A percentile compares a stretch with the other conserved stretches of the same genome.
phyloP scores from a whole-genome alignment of 495 filamentous ascomycete genomes.

The Neurospora sp. region DNA sequence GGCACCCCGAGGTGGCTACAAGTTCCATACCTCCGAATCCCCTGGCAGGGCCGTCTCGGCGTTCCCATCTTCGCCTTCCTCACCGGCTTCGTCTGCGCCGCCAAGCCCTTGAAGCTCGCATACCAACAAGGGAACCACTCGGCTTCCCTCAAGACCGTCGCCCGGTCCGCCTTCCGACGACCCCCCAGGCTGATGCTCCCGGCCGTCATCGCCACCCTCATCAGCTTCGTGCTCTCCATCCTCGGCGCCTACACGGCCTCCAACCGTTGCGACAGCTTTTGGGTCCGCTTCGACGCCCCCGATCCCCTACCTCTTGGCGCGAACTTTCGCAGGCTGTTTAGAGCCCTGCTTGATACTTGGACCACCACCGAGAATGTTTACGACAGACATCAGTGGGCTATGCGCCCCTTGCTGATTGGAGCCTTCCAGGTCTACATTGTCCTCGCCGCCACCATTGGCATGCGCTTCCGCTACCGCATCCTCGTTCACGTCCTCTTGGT shows the following conservation, averaged over 20 bases:
- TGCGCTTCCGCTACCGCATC: conserved; percentile 47
- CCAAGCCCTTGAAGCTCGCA: conserved; percentile 51
- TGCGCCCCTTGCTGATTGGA: conserved; percentile 49
- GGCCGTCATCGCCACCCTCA: conserved; percentile 46
- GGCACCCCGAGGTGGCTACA: conserved; percentile 43
- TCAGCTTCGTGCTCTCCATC: conserved; percentile 46
- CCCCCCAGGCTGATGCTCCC: conserved; percentile 52
- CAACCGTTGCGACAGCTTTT: conserved; percentile 46
- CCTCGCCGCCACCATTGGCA: conserved; percentile 44
- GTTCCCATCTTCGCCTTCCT: conserved; percentile 58
- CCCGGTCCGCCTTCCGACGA: conserved; percentile 53
- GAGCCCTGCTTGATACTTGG: conserved; percentile 45
- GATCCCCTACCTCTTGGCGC: conserved; percentile 19
- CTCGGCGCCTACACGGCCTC: conserved; percentile 47
- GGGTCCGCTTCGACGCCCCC: conserved; percentile 47
- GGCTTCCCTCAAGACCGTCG: conserved; percentile 43
- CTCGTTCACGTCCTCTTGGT: conserved; percentile 39
- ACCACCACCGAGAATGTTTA: conserved; percentile 47
- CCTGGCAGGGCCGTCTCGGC: conserved; percentile 52
- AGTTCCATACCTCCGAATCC: conserved; percentile 50
- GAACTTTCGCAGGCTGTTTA: conserved; percentile 29
- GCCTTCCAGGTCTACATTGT: conserved; percentile 54
- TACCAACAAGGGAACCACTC: conserved; percentile 41
- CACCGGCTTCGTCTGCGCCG: conserved; percentile 56
- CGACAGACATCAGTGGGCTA: conserved; percentile 57